phyloP scores from a whole-genome alignment of 305 asterid species.

The Ilex paraguariensis region DNA sequence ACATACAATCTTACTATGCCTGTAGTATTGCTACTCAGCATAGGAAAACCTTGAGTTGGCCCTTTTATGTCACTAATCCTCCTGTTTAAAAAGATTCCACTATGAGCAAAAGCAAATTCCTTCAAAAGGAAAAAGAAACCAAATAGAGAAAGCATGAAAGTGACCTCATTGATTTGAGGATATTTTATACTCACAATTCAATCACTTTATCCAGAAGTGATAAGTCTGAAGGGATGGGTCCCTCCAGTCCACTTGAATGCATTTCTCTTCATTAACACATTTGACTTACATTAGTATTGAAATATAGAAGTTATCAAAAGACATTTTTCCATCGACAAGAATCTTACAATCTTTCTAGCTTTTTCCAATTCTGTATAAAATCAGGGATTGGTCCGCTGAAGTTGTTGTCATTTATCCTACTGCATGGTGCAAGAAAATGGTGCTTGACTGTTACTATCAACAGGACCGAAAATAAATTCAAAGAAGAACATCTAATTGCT shows the following conservation, averaged over 20 bases:
- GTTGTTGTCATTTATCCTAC: slow-evolving; percentile 79
- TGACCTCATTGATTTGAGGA: slow-evolving; percentile 1
- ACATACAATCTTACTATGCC: slow-evolving; percentile 61
- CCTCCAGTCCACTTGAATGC: slow-evolving; percentile 79
- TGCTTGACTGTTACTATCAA: slow-evolving; percentile 7
- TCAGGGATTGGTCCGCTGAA: slow-evolving; percentile 69
- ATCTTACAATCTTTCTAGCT: slow-evolving; percentile 62
- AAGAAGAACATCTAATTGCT: slow-evolving; percentile 22
- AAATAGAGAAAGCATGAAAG: slow-evolving; percentile 6
- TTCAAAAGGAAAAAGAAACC: slow-evolving; percentile 1
- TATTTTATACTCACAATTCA: slow-evolving; percentile 53
- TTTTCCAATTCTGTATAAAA: slow-evolving; percentile 77
- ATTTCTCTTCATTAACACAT: slow-evolving; percentile 56
- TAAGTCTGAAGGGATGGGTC: slow-evolving; percentile 75
- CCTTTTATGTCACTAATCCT: slow-evolving; percentile 78
- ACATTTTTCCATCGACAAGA: slow-evolving; percentile 9
- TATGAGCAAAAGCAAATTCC: slow-evolving; percentile 16
- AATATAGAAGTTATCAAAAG: background rate
- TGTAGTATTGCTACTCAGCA: slow-evolving; percentile 41
- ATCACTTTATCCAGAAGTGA: slow-evolving; percentile 51
- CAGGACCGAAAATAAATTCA: background rate
- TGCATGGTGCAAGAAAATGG: slow-evolving; percentile 26
- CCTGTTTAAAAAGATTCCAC: slow-evolving; percentile 41
- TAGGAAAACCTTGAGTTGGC: slow-evolving; percentile 64
- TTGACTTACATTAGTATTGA: slow-evolving; percentile 10